Conservation (phyloP, 192 early-diverging fungal genomes). For the Umbelopsis isabellina region DNA sequence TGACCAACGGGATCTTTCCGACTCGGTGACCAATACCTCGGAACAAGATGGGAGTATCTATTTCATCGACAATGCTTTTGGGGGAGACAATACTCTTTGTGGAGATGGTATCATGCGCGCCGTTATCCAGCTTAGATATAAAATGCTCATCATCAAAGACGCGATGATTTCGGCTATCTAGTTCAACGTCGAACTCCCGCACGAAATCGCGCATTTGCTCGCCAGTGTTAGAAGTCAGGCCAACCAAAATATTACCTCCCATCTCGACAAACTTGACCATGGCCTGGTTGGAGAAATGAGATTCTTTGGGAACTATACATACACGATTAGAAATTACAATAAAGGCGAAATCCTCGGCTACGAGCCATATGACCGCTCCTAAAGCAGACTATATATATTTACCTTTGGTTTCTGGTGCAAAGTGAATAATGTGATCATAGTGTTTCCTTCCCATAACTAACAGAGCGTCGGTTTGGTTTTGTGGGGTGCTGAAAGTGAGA, state of each 20-base stretch:
- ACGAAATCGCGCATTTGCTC: slow-evolving; percentile 80
- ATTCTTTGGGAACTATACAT: neutral
- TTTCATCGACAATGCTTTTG: slow-evolving; percentile 45
- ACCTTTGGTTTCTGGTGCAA: slow-evolving; percentile 76
- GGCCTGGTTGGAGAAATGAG: slow-evolving; percentile 43
- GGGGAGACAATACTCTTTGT: slow-evolving; percentile 48
- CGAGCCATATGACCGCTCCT: too few relatives aligned
- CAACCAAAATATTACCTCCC: slow-evolving; percentile 89
- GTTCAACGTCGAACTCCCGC: slow-evolving; percentile 88
- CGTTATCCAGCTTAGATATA: slow-evolving; percentile 39
- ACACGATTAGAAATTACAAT: neutral
- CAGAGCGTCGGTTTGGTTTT: slow-evolving; percentile 56
- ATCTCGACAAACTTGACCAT: slow-evolving; percentile 86
- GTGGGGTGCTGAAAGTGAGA: slow-evolving; percentile 58
- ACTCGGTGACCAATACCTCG: slow-evolving; percentile 78
- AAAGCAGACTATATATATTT: slow-evolving; percentile 28
- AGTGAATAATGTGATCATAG: slow-evolving; percentile 83
- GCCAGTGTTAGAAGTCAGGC: slow-evolving; percentile 63
- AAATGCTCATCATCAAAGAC: slow-evolving; percentile 77
- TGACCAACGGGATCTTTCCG: slow-evolving; percentile 65
- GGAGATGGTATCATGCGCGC: slow-evolving; percentile 58
- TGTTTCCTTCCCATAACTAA: slow-evolving; percentile 61
- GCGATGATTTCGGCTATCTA: slow-evolving; percentile 69
- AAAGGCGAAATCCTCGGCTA: neutral
- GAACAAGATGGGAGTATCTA: slow-evolving; percentile 65